Conservation (phyloP, 129 eudicot species). For the Flaveria sonorensis region DNA sequence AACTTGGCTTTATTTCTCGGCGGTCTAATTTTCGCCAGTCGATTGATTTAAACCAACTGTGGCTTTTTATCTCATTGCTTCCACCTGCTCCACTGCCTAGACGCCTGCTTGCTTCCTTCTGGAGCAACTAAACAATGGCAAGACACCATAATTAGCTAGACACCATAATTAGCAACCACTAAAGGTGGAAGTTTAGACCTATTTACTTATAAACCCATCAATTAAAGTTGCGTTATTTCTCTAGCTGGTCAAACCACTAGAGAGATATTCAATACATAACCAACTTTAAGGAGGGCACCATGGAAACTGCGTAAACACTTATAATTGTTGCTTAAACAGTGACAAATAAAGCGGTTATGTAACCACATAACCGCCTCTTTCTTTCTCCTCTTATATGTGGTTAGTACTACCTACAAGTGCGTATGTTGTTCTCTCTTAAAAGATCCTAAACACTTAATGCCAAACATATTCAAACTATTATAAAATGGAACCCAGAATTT, state of each 20-base stretch:
- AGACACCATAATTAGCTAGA: background rate
- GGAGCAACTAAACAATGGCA: slow-evolving; percentile 45
- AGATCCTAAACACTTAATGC: background rate
- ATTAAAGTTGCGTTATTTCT: no score
- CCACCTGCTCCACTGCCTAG: slow-evolving; percentile 60
- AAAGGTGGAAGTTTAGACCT: background rate
- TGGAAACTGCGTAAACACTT: background rate
- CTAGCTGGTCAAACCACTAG: background rate
- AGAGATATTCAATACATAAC: background rate
- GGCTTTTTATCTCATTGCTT: slow-evolving; percentile 53
- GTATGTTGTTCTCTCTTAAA: background rate
- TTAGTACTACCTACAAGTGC: no score
- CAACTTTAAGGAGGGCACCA: no score
- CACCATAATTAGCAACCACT: background rate
- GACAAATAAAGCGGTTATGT: background rate
- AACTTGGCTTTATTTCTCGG: slow-evolving; percentile 63
- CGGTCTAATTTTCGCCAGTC: slow-evolving; percentile 67
- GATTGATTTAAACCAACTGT: slow-evolving; percentile 62
- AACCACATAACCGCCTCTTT: background rate
- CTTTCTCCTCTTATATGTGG: no score
- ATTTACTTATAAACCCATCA: background rate
- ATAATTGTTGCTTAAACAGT: background rate
- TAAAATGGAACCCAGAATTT: background rate
- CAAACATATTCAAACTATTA: background rate
- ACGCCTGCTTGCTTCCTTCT: slow-evolving; percentile 61